Evolutionary conservation across 306 rosid genomes (phyloP).

Genomic region (Dicorynia guianensis): DNA sequence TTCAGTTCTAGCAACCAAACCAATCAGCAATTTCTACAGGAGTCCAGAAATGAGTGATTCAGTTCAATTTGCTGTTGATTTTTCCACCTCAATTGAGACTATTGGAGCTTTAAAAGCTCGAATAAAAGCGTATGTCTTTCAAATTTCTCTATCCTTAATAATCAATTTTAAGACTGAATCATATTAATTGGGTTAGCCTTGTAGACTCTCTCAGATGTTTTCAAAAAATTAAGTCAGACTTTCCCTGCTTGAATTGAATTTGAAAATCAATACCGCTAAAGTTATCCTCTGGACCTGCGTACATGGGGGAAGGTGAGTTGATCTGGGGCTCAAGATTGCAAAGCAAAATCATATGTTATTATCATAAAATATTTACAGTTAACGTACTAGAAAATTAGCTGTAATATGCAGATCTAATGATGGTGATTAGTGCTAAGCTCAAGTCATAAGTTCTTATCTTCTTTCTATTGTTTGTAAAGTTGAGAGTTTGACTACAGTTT

Average conservation of each 20-base stretch:
- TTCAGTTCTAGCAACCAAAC: slow-evolving; percentile 76
- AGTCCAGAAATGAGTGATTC: slow-evolving; percentile 88
- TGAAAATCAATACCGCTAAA: no score
- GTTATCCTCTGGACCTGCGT: no score
- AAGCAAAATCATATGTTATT: no score
- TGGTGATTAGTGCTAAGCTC: not conserved
- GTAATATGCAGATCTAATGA: not conserved
- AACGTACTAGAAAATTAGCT: no score
- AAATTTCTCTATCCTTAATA: slow-evolving; percentile 8
- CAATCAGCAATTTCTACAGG: slow-evolving; percentile 85
- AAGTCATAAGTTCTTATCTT: not conserved
- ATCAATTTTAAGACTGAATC: not conserved
- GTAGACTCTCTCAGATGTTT: no score
- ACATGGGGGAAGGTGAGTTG: no score
- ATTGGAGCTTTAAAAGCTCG: slow-evolving; percentile 67
- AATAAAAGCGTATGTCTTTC: slow-evolving; percentile 62
- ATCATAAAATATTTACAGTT: no score
- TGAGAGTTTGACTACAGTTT: slow-evolving; percentile 2
- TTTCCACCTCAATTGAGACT: slow-evolving; percentile 77
- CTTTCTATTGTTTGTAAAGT: slow-evolving; percentile 9
- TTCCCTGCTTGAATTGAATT: no score
- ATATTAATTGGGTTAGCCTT: not conserved
- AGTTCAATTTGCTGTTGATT: slow-evolving; percentile 68
- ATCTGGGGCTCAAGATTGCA: no score
- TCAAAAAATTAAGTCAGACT: no score